These are phyloP conservation scores for Salvia splendens DNA, from an alignment of 257 asterid genomes.

Conservation along the genomic window DNA sequence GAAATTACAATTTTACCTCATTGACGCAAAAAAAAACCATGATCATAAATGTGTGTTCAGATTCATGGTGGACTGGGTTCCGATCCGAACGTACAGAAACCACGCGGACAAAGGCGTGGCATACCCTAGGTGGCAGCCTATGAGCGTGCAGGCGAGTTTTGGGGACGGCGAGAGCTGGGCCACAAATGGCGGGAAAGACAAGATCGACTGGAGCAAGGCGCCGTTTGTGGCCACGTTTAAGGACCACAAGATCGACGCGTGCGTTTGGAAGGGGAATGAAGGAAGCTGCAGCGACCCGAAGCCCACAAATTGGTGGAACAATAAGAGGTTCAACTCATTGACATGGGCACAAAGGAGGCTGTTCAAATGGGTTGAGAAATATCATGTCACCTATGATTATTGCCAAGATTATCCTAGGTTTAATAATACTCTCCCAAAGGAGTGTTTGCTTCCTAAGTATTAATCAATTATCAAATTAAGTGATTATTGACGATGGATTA, in stretches of 20 bases:
- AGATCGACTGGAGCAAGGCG: conserved; percentile 65
- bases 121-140: conserved; percentile 63
- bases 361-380: conserved; percentile 66
- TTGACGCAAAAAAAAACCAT: too few relatives aligned
- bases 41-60: conserved; percentile 34
- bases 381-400: conserved; percentile 64
- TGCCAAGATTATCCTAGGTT: conserved; percentile 71
- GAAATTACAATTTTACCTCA: too few relatives aligned
- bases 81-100: conserved; percentile 81
- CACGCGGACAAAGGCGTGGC: conserved; percentile 71
- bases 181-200: conserved; percentile 63
- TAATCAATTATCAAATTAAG: conserved; percentile 2
- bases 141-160: conserved; percentile 50
- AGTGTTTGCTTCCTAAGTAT: conserved; percentile 71
- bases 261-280: conserved; percentile 64
- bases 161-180: conserved; percentile 92
- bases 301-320: conserved; percentile 77
- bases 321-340: conserved; percentile 42
- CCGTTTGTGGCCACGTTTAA: conserved; percentile 66
- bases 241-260: conserved; percentile 61
- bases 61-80: conserved; percentile 91
- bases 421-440: conserved; percentile 58
- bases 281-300: conserved; percentile 43
- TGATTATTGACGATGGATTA: background rate
- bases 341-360: conserved; percentile 64